A percentile compares a stretch with the other conserved stretches of the same genome.
Evolutionary conservation across 441 rosid species (phyloP).

Genomic region (California macrophylla): DNA sequence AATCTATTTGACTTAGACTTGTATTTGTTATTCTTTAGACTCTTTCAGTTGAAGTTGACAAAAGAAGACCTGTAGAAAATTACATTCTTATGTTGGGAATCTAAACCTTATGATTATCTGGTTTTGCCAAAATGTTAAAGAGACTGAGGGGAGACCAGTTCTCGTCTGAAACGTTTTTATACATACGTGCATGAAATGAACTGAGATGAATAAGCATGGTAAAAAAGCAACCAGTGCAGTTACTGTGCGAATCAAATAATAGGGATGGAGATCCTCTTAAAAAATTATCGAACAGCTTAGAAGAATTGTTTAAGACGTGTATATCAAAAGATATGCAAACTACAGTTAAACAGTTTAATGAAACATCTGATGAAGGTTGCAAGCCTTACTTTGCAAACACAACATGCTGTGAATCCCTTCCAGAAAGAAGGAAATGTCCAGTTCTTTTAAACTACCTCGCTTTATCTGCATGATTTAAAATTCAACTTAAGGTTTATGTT

Average conservation of each 20-base stretch:
- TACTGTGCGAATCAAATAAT: neutral
- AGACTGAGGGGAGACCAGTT: neutral
- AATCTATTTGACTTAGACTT: neutral
- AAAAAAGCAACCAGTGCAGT: neutral
- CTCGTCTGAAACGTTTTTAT: neutral
- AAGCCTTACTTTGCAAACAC: conserved; percentile 55
- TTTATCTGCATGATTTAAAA: conserved; percentile 34
- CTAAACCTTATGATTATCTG: neutral
- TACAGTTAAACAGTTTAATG: conserved; percentile 7
- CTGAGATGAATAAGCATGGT: neutral
- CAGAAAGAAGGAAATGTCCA: conserved; percentile 55
- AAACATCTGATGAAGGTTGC: conserved; percentile 9
- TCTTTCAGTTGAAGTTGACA: neutral
- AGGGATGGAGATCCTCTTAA: conserved; percentile 7
- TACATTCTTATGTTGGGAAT: neutral
- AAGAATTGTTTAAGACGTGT: conserved; percentile 8
- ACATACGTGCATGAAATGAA: neutral
- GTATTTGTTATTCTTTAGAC: neutral
- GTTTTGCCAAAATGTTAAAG: neutral
- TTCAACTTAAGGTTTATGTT: neutral
- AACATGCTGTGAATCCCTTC: conserved; percentile 69
- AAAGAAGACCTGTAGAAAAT: neutral
- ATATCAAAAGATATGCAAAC: neutral
- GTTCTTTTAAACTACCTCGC: conserved; percentile 30
- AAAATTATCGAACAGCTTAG: neutral